Percentiles rank a stretch among this genome's conserved stretches.
Conservation (phyloP, 305 asterid genomes). For the Solanum aculeatissimum region DNA sequence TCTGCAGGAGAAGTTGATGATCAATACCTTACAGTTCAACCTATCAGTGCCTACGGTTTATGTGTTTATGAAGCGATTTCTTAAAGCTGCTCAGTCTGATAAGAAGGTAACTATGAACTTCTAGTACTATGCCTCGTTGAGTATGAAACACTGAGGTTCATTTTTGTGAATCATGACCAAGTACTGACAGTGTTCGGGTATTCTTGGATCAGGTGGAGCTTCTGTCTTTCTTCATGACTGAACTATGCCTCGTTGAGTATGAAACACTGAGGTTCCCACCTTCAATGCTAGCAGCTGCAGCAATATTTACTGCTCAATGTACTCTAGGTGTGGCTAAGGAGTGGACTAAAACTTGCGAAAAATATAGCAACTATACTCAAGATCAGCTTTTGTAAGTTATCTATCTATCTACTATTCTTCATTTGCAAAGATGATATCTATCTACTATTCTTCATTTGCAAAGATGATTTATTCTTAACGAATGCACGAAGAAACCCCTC, state of each 20-base stretch:
- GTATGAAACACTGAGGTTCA: too few species aligned
- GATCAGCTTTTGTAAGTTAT: conserved; percentile 54
- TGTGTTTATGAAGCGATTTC: conserved; percentile 68
- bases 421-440: background rate
- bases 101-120: conserved; percentile 33
- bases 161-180: background rate
- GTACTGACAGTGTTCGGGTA: background rate
- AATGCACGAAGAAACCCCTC: background rate
- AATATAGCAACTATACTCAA: conserved; percentile 37
- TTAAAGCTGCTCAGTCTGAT: conserved; percentile 72
- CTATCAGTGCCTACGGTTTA: conserved; percentile 72
- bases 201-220: conserved; percentile 43
- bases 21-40: conserved; percentile 64
- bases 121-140: background rate
- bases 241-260: conserved; percentile 67
- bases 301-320: conserved; percentile 48
- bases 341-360: conserved; percentile 53
- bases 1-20: conserved; percentile 68
- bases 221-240: conserved; percentile 53
- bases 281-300: conserved; percentile 66
- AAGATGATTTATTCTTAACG: background rate
- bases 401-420: background rate
- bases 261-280: conserved; percentile 72
- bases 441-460: background rate
- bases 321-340: conserved; percentile 20